phyloP scores from a whole-genome alignment of 2,329 filamentous ascomycete species.

The Coniella lustricola region DNA sequence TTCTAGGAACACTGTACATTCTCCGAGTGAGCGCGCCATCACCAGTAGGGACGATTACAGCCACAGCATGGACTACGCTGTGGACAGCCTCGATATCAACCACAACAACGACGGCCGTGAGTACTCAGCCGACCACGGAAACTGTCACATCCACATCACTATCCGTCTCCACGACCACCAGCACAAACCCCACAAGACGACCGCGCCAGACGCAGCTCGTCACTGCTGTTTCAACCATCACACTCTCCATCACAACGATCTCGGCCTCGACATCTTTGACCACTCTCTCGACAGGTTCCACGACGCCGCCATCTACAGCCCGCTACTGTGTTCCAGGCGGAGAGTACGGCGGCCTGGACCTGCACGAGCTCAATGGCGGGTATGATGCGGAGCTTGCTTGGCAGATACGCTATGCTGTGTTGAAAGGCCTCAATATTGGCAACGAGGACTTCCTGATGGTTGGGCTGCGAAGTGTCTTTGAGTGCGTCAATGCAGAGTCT shows the following conservation, averaged over 20 bases:
- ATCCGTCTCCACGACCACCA: not conserved
- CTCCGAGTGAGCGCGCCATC: not conserved
- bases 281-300: not conserved
- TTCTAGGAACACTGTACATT: not conserved
- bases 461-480: slow-evolving; percentile 3
- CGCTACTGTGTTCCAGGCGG: slow-evolving; percentile 1
- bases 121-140: not conserved
- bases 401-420: not conserved
- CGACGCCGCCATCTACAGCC: not conserved
- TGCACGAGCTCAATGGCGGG: slow-evolving; percentile 5
- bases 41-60: not conserved
- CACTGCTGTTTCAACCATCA: not conserved
- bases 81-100: not conserved
- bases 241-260: not conserved
- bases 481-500: not conserved
- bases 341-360: slow-evolving; percentile 1
- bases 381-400: slow-evolving; percentile 4
- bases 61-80: not conserved
- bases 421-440: not conserved
- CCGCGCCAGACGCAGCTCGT: not conserved
- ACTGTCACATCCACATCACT: not conserved
- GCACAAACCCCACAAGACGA: not conserved
- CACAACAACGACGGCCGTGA: not conserved
- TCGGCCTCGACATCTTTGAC: too few relatives aligned
- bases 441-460: not conserved